These are phyloP conservation scores for Pseudonitzschia multistriata DNA, from an alignment of 108 stramenopile genomes.

Conservation along the genomic window DNA sequence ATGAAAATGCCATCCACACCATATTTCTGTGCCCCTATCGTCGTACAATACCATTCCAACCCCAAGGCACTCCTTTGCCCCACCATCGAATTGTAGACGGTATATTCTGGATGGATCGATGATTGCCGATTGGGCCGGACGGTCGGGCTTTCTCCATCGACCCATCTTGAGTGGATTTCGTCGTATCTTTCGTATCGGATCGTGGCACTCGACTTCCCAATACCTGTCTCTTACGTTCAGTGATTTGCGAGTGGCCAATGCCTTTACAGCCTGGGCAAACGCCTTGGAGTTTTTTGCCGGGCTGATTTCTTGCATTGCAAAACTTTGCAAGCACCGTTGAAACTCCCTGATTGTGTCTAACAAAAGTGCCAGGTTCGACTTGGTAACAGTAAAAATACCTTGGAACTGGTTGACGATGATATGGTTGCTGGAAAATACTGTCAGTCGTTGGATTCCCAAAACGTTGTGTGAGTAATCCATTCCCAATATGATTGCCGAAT, in stretches of 20 bases:
- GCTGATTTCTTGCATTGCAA: constrained; percentile 7
- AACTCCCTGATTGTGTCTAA: not conserved
- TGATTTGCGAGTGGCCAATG: constrained; percentile 28
- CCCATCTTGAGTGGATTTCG: constrained; percentile 19
- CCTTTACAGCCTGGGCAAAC: constrained; percentile 14
- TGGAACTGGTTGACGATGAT: constrained; percentile 52
- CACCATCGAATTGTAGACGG: constrained; percentile 75
- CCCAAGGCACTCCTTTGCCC: constrained; percentile 68
- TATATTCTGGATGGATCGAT: constrained; percentile 52
- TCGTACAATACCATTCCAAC: constrained; percentile 76
- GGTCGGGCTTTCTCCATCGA: constrained; percentile 15
- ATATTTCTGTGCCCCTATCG: constrained; percentile 35
- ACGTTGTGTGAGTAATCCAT: constrained; percentile 38
- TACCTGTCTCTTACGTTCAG: not conserved
- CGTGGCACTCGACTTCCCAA: constrained; percentile 12
- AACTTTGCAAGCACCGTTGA: constrained; percentile 13
- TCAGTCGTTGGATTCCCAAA: constrained; percentile 36
- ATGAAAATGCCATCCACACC: constrained; percentile 64
- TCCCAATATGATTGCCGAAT: constrained; percentile 25
- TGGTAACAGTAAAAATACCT: constrained; percentile 47
- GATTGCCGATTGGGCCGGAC: constrained; percentile 1
- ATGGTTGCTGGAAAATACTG: constrained; percentile 49
- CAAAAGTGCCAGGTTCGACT: constrained; percentile 3
- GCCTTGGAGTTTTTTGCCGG: not conserved
- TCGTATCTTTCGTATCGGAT: constrained; percentile 10